phyloP scores from a whole-genome alignment of 2,329 filamentous ascomycete genomes.

The Sphaerulina vaccinii region DNA sequence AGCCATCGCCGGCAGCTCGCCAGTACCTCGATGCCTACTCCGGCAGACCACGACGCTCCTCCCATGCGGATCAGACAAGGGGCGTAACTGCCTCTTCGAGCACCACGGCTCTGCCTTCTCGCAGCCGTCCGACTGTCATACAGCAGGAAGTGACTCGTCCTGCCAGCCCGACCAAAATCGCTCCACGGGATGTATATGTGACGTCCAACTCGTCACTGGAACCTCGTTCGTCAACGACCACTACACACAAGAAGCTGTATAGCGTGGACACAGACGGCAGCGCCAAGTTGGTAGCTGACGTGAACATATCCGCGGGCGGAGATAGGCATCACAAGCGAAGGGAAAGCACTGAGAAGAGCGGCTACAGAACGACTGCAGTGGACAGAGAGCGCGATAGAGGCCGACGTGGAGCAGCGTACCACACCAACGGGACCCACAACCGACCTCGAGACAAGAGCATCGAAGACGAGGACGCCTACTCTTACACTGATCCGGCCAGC shows the following conservation, averaged over 20 bases:
- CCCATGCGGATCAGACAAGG: conserved; percentile 42
- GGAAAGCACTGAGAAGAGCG: conserved; percentile 35
- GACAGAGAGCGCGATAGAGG: conserved; percentile 30
- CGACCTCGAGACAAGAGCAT: conserved; percentile 31
- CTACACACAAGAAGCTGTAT: conserved; percentile 50
- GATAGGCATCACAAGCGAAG: conserved; percentile 39
- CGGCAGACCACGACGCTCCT: conserved; percentile 47
- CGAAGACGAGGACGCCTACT: conserved; percentile 47
- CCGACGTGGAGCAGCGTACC: conserved; percentile 31
- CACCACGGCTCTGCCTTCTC: conserved; percentile 31
- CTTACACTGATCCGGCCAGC: conserved; percentile 51
- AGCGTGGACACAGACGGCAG: conserved; percentile 48
- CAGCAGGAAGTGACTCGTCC: conserved; percentile 38
- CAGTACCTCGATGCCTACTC: conserved; percentile 46
- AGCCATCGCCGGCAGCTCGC: conserved; percentile 17
- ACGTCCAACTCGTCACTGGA: conserved; percentile 37
- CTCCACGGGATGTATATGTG: conserved; percentile 41
- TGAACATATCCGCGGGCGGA: conserved; percentile 41
- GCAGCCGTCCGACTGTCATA: conserved; percentile 37
- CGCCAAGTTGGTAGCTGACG: conserved; percentile 40
- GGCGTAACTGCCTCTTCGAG: conserved; percentile 25
- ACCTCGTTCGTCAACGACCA: conserved; percentile 29
- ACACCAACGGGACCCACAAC: conserved; percentile 30
- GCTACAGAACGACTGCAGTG: conserved; percentile 26
- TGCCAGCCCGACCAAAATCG: conserved; percentile 43